A percentile compares a stretch with the other conserved stretches of the same genome.
These are phyloP conservation scores for Asparagopsis taxiformis DNA, from an alignment of 31 red algal genomes.

Conservation along the genomic window DNA sequence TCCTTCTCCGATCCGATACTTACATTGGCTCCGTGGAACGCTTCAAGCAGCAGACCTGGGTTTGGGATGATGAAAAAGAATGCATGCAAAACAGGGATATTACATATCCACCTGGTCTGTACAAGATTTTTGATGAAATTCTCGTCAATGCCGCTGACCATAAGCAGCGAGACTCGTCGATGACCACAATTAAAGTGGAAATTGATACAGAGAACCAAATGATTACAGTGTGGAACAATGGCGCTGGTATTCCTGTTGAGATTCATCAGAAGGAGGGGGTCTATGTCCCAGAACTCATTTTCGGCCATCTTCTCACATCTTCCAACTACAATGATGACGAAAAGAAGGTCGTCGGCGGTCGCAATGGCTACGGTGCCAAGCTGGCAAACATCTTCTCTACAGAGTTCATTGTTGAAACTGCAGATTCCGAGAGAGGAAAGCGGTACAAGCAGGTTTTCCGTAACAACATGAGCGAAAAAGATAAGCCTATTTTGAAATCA, in stretches of 20 bases:
- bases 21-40: constrained; percentile 95
- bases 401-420: constrained; percentile 95
- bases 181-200: constrained; percentile 88
- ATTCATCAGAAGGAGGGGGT: constrained; percentile 95
- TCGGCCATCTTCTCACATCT: constrained; percentile 98
- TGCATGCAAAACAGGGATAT: constrained; percentile 76
- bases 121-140: constrained; percentile 99
- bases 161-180: constrained; percentile 87
- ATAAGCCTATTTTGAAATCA: constrained; percentile 74
- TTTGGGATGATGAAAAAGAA: constrained; percentile 63
- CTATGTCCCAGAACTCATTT: constrained; percentile 99
- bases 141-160: constrained; percentile 99
- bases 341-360: constrained; percentile 97
- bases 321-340: constrained; percentile 99
- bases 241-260: constrained; percentile 94
- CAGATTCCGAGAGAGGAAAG: constrained; percentile 71
- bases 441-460: constrained; percentile 92
- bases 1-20: constrained; percentile 96
- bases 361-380: constrained; percentile 99
- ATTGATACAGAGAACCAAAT: constrained; percentile 89
- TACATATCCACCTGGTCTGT: constrained; percentile 87
- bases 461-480: constrained; percentile 90
- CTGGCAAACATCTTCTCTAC: constrained; percentile 99
- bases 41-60: constrained; percentile 61
- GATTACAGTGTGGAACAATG: constrained; percentile 97